These are phyloP conservation scores for Stygiomarasmius scandens DNA, from an alignment of 1,284 basidiomycete genomes.

Conservation along the genomic window DNA sequence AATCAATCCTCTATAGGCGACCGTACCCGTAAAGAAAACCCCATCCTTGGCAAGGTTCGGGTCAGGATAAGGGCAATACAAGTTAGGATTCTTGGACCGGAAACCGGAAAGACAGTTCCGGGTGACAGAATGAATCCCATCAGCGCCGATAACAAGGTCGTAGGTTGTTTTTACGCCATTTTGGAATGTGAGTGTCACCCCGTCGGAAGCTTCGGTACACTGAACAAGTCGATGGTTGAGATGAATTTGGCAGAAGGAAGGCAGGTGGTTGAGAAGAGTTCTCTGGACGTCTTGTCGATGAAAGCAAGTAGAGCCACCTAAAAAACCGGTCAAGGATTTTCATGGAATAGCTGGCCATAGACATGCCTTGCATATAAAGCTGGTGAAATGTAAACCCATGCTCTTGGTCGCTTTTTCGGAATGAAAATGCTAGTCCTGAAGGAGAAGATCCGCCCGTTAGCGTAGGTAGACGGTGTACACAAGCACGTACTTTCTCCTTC, in stretches of 20 bases:
- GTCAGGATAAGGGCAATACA: too few species aligned
- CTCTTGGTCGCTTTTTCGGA: slow-evolving; percentile 6
- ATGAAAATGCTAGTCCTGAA: slow-evolving; percentile 8
- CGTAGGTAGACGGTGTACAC: too few species aligned
- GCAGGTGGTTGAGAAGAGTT: slow-evolving; percentile 38
- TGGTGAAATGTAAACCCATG: slow-evolving; percentile 7
- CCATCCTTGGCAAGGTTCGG: background rate
- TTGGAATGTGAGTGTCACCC: slow-evolving; percentile 42
- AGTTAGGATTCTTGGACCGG: background rate
- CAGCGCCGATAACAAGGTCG: slow-evolving; percentile 53
- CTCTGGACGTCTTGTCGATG: slow-evolving; percentile 49
- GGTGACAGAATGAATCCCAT: slow-evolving; percentile 37
- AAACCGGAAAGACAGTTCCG: slow-evolving; percentile 8
- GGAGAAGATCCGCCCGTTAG: background rate
- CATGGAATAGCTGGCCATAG: too few species aligned
- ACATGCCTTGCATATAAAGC: slow-evolving; percentile 3
- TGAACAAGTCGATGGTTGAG: slow-evolving; percentile 41
- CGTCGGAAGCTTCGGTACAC: slow-evolving; percentile 32
- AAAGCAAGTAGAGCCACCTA: slow-evolving; percentile 43
- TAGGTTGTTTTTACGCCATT: slow-evolving; percentile 45
- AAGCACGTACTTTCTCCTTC: slow-evolving; percentile 21
- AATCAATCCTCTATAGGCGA: slow-evolving; percentile 42
- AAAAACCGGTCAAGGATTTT: background rate
- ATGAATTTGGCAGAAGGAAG: slow-evolving; percentile 30
- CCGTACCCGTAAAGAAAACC: slow-evolving; percentile 41